Base-by-base conservation (phyloP, 768 basidiomycete genomes). In the Coprinopsis sp. region DNA sequence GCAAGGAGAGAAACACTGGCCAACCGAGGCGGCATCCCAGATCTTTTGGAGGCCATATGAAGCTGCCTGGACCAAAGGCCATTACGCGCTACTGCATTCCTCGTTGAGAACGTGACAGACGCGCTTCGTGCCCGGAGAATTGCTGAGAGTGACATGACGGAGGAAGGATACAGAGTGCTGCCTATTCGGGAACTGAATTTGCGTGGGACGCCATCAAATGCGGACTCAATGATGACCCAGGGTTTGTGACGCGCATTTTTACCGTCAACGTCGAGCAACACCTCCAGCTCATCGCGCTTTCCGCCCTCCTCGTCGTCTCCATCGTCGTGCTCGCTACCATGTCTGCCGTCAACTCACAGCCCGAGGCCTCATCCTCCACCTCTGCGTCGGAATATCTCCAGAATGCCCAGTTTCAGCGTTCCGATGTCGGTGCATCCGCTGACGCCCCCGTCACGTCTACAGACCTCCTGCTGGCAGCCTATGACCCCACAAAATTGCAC, bases 401-500 rank as follows among this genome's bases (percentile, higher is more conserved):
- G 44, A 64, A 67, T 49, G 74, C 78, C 10, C 69, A 67, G 28
- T 77, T 79, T 53, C 71, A 78, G 39, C 65, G 68, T 37, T 54
- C 73, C 38, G 68, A 69, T 18, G 59, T 67, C 33, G 56, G 56
- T 14, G 51, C 68, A 40, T 57, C 72, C 33, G 66, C 71, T 47
- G 79, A 78, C 47, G 71, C 73, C 62, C 76, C 81, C 44, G 80
- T 87, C 48, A 89, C 89, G 43, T 91, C 94, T 37, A 80, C 83
- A 47, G 91, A 94, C 73, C 72, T 97, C 56, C 85, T 97, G 56
- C 74, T 82, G 69, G 82, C 83, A 54, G 79, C 86, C 10, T 94
- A 91, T 69, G 93, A 97, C 72, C 90, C 94, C 44, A 78, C 91
- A 42, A 84, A 82, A 69, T 76, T 99, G 46, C 96, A 99, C 64